phyloP scores from a whole-genome alignment of 208 protist species.

The Porcisia deanei region DNA sequence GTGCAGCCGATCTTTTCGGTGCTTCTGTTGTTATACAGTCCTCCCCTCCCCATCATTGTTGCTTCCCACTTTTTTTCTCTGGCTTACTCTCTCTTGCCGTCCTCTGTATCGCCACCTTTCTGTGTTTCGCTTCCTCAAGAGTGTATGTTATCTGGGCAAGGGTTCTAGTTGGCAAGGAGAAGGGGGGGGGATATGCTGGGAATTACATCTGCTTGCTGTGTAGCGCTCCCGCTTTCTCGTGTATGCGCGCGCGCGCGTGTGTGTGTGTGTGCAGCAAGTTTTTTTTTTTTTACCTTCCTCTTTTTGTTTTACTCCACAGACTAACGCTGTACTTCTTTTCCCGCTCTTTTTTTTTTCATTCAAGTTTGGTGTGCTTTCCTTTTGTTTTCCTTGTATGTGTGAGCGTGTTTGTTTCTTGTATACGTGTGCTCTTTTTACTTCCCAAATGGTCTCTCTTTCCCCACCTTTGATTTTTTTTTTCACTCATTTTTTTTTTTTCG shows the following conservation, averaged over 20 bases:
- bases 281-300: background rate
- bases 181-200: background rate
- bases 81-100: no score
- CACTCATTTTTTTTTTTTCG: no score
- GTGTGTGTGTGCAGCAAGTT: background rate
- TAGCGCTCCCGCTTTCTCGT: background rate
- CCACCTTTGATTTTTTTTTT: no score
- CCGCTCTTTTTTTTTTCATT: background rate
- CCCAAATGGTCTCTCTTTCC: no score
- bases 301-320: background rate
- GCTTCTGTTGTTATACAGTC: background rate
- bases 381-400: background rate
- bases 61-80: background rate
- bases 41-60: background rate
- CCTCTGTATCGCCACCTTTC: background rate
- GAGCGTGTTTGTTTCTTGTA: no score
- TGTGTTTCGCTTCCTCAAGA: background rate
- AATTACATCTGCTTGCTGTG: no score
- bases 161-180: background rate
- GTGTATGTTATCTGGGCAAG: background rate
- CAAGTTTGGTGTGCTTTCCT: background rate
- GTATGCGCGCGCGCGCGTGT: background rate
- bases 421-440: background rate
- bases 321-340: conserved; percentile 1
- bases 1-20: background rate